Percentiles rank a stretch among this genome's conserved stretches.
Evolutionary conservation across 2,329 filamentous ascomycete species (phyloP).

Genomic region (Ophiostoma australiae): DNA sequence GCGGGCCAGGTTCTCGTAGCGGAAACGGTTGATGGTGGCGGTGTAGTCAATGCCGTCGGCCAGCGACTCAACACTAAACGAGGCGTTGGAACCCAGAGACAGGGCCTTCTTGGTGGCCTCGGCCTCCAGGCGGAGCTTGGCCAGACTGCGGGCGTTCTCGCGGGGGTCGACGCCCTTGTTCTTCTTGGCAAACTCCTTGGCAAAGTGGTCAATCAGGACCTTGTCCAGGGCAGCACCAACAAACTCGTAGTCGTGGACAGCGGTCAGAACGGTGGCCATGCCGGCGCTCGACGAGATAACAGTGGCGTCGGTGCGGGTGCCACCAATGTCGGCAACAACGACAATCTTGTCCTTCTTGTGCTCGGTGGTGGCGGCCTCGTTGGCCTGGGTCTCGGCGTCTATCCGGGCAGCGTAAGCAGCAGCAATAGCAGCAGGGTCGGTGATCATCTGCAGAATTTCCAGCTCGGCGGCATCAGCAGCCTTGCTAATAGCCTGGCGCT

Average conservation of each 20-base stretch:
- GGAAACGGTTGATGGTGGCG: conserved; percentile 83
- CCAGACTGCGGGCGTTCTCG: conserved; percentile 71
- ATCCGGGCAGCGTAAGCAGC: conserved; percentile 87
- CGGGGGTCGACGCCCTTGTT: conserved; percentile 78
- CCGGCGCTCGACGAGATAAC: conserved; percentile 87
- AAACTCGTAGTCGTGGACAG: conserved; percentile 92
- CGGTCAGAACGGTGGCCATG: conserved; percentile 93
- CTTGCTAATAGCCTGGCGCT: conserved; percentile 73
- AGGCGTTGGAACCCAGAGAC: conserved; percentile 79
- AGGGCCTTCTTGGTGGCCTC: conserved; percentile 90
- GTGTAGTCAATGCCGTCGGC: conserved; percentile 86
- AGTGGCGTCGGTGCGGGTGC: conserved; percentile 85
- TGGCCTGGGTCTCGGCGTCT: conserved; percentile 76
- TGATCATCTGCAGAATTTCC: conserved; percentile 87
- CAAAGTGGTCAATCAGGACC: conserved; percentile 90
- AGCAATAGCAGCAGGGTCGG: conserved; percentile 82
- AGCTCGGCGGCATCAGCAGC: conserved; percentile 76
- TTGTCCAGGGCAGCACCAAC: conserved; percentile 82
- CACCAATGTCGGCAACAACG: conserved; percentile 88
- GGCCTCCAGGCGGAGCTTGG: conserved; percentile 87
- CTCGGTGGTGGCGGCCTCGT: conserved; percentile 78
- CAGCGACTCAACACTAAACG: conserved; percentile 88
- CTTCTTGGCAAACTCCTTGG: conserved; percentile 99
- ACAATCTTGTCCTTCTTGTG: conserved; percentile 77
- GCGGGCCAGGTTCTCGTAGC: conserved; percentile 82